Conservation (phyloP, 2,329 filamentous ascomycete genomes). For the Nannizzia gypsea region DNA sequence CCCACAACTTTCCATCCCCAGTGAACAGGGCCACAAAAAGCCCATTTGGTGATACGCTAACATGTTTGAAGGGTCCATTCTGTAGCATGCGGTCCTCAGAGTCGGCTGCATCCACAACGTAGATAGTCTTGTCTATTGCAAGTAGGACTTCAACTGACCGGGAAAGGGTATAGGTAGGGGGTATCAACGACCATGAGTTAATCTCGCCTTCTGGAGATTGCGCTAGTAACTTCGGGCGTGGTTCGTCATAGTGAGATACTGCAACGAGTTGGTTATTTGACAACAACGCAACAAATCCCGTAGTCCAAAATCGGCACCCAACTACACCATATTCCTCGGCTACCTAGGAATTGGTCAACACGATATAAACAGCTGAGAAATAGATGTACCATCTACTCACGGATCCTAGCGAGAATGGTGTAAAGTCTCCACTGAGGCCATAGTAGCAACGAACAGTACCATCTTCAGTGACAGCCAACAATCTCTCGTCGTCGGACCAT, state of each 20-base stretch:
- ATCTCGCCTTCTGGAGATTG: conserved; percentile 65
- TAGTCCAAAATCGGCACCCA: conserved; percentile 82
- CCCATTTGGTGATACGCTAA: conserved; percentile 82
- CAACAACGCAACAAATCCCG: conserved; percentile 84
- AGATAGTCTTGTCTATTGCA: conserved; percentile 72
- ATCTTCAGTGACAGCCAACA: conserved; percentile 78
- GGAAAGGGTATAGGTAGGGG: conserved; percentile 78
- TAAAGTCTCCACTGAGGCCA: conserved; percentile 88
- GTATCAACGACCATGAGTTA: conserved; percentile 78
- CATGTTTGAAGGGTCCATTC: conserved; percentile 82
- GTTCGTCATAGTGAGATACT: conserved; percentile 83
- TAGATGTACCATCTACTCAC: conserved; percentile 25
- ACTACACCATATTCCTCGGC: conserved; percentile 79
- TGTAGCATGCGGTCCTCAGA: conserved; percentile 84
- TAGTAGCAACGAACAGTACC: conserved; percentile 84
- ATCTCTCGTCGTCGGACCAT: conserved; percentile 91
- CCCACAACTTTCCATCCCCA: conserved; percentile 70
- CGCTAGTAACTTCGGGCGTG: conserved; percentile 72
- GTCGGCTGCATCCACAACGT: conserved; percentile 76
- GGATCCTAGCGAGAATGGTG: conserved; percentile 82
- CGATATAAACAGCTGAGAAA: background rate
- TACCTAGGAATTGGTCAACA: conserved; percentile 36
- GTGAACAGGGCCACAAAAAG: conserved; percentile 82
- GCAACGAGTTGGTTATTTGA: conserved; percentile 77
- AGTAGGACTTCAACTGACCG: conserved; percentile 86